Evolutionary conservation across 2,329 filamentous ascomycete species (phyloP), one percentile per base, ranked within the genome.

Genomic region (Diaporthe eres): DNA sequence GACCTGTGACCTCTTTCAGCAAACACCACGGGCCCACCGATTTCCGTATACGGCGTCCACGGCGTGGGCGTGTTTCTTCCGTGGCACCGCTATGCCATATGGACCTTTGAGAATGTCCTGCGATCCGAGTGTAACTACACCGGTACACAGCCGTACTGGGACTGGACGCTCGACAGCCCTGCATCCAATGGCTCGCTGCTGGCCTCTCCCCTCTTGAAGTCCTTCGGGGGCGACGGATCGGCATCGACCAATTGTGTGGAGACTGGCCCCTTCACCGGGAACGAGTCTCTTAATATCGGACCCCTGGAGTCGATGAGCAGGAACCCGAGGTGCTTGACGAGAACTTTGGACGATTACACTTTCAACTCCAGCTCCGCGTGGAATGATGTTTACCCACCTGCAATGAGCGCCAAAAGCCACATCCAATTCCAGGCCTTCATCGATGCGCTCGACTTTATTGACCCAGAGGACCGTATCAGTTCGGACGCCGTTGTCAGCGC

Each of bases 51-150:
- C 17, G 53, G 13, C 3, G 53, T 83, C 31, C 83, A 84, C 72
- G 73, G 71, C 28, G 81, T 81, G 10, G 80, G 80, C 65, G 51
- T 78, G 70, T 84, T 85, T 75, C 78, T 85, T n/a, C 81, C 83
- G 0, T 85, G 83, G 79, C 83, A 85, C 57, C 80, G 83, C 17
- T 83, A 81, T 74, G 83, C 81, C 65, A 61, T 84, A 51, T 79
- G 78, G 22, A 77, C 80, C 22, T 82, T 84, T 72, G 83, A 83
- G 63, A 76, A 77, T 57, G 79, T 84, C 6, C 74, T 85, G 19
- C 78, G 79, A 34, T 72, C 79, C 9, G 82, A 84, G 72, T 85
- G 83, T 75, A 75, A 67, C 39, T 81, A 78, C 77, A 77, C 31
- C 4, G 77, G 79, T 39, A 75, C 75, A 51, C 77, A 82, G 77